phyloP scores from a whole-genome alignment of 2,329 filamentous ascomycete species.

The Aspergillus brasiliensis region DNA sequence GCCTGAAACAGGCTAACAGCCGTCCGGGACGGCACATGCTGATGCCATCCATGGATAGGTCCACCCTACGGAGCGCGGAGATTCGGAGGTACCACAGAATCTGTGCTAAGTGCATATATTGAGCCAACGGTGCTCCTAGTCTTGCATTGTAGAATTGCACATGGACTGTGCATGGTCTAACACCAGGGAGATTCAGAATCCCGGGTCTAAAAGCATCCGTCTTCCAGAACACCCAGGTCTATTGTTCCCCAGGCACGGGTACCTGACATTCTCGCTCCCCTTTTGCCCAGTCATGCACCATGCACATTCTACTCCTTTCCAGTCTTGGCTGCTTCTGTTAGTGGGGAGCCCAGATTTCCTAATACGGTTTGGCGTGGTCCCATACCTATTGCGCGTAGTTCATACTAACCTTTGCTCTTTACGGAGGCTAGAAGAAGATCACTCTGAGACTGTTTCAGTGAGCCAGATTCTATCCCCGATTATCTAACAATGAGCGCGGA shows the following conservation, averaged over 20 bases:
- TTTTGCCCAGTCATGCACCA: constrained; percentile 1
- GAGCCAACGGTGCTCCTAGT: constrained; percentile 1
- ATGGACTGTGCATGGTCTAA: constrained; percentile 11
- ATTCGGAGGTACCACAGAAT: constrained; percentile 7
- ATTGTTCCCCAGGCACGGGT: not conserved
- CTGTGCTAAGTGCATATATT: constrained; percentile 1
- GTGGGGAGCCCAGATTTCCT: constrained; percentile 8
- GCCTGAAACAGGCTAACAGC: constrained; percentile 32
- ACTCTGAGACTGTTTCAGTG: constrained; percentile 2
- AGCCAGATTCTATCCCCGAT: not conserved
- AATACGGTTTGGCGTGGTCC: constrained; percentile 18
- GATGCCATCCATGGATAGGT: constrained; percentile 13
- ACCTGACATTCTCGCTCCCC: not conserved
- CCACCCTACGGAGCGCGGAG: constrained; percentile 16
- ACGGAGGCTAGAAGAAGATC: constrained; percentile 8
- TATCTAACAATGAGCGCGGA: not conserved
- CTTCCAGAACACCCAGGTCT: constrained; percentile 18
- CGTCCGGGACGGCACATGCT: constrained; percentile 24
- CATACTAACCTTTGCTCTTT: constrained; percentile 6
- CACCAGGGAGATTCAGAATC: constrained; percentile 6
- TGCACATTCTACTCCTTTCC: constrained; percentile 16
- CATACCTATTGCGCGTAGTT: constrained; percentile 18
- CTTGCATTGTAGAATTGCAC: constrained; percentile 1
- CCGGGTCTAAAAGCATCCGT: constrained; percentile 39
- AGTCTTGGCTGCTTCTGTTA: constrained; percentile 14